These are phyloP conservation scores for Sanghuangporus weigelae DNA, from an alignment of 1,284 basidiomycete species.

Conservation along the genomic window DNA sequence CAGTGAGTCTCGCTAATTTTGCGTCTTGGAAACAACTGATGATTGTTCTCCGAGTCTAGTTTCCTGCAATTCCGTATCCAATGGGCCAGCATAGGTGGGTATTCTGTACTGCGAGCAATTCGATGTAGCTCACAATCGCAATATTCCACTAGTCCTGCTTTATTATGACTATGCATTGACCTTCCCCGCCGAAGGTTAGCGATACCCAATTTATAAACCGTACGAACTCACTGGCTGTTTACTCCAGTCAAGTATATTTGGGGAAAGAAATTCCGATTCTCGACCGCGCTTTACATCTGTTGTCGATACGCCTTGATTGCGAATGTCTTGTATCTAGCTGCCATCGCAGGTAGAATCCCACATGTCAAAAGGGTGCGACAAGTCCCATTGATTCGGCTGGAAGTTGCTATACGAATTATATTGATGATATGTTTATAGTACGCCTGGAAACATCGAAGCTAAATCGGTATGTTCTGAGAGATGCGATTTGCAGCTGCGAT, in stretches of 20 bases:
- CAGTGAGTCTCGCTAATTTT: not conserved
- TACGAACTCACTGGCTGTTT: not conserved
- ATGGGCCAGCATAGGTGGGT: constrained; percentile 6
- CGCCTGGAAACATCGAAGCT: not conserved
- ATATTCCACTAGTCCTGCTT: not conserved
- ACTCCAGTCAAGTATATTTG: not conserved
- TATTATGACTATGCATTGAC: constrained; percentile 6
- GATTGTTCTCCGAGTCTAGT: not conserved
- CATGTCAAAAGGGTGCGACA: not conserved
- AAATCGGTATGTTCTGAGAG: not conserved
- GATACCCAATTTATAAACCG: not conserved
- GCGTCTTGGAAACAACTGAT: not conserved
- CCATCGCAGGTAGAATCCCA: not conserved
- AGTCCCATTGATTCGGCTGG: not conserved
- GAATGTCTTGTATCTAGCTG: not conserved
- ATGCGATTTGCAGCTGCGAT: constrained; percentile 25
- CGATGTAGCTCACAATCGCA: not conserved
- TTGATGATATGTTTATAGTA: not conserved
- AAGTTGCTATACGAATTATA: not conserved
- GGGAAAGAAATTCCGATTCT: constrained; percentile 2
- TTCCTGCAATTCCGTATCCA: constrained; percentile 2
- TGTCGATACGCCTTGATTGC: constrained; percentile 3
- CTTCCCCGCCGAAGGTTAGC: not conserved
- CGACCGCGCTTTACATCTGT: constrained; percentile 1
- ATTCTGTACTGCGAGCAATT: not conserved